These are phyloP conservation scores for Amborella trichopoda DNA, from an alignment of 164 flowering plant genomes.

Conservation along the genomic window DNA sequence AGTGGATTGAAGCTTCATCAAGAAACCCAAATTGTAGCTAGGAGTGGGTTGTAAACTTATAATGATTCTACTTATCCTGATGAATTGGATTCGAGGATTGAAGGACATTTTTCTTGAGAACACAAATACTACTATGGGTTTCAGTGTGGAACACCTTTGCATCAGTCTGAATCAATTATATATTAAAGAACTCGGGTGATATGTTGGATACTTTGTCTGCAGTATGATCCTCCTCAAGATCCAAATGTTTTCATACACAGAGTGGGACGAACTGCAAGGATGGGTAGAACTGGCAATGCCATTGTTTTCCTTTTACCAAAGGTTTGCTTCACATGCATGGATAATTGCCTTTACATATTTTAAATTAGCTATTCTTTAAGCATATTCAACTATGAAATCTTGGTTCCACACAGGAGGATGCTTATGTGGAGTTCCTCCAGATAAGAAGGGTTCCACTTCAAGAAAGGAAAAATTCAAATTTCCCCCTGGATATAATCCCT, in stretches of 20 bases:
- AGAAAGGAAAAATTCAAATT: constrained; percentile 44
- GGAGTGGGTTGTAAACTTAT: neutral
- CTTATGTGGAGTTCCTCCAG: constrained; percentile 71
- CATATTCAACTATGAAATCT: neutral
- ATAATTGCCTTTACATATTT: too few relatives aligned
- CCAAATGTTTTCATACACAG: constrained; percentile 86
- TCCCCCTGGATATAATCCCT: constrained; percentile 52
- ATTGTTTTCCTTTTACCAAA: constrained; percentile 73
- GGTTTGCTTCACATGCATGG: constrained; percentile 49
- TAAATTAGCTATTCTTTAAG: neutral
- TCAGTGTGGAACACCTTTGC: neutral
- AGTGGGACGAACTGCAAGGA: constrained; percentile 92
- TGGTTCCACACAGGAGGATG: constrained; percentile 55
- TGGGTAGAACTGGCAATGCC: constrained; percentile 83
- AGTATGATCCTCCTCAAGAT: constrained; percentile 98
- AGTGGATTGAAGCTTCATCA: too few relatives aligned
- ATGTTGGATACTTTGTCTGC: constrained; percentile 16
- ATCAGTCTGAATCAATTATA: neutral
- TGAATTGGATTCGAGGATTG: too few relatives aligned
- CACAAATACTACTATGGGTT: too few relatives aligned
- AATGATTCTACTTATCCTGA: too few relatives aligned
- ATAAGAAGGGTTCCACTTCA: constrained; percentile 66
- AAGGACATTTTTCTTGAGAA: too few relatives aligned
- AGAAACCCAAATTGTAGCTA: too few relatives aligned
- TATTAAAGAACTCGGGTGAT: neutral